Percentiles rank a stretch among this genome's conserved stretches.
These are phyloP conservation scores for Centaurea solstitialis DNA, from an alignment of 129 eudicot species.

Conservation along the genomic window DNA sequence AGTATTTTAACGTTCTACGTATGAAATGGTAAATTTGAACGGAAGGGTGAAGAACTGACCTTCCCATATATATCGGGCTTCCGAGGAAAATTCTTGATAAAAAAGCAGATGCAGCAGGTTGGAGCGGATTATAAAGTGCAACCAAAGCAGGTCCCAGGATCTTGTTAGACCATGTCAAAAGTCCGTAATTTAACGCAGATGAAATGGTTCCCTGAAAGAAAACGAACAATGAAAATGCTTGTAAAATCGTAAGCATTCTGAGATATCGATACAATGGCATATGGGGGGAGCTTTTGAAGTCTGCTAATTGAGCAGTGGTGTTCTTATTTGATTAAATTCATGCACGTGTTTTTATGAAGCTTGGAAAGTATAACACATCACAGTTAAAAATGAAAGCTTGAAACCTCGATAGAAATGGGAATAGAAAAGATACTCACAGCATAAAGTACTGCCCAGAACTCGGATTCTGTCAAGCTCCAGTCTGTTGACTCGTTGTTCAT, in stretches of 20 bases:
- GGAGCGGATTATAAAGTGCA: conserved; percentile 91
- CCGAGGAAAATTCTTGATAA: conserved; percentile 86
- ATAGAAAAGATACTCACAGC: conserved; percentile 64
- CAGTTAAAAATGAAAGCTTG: background rate
- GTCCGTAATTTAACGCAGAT: conserved; percentile 89
- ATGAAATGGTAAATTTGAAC: background rate
- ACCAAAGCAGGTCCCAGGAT: conserved; percentile 93
- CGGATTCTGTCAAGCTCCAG: conserved; percentile 81
- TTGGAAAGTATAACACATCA: background rate
- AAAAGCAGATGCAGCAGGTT: conserved; percentile 95
- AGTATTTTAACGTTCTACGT: background rate
- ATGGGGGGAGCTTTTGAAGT: no score
- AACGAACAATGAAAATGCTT: conserved; percentile 4
- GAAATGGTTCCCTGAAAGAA: conserved; percentile 78
- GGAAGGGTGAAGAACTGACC: conserved; percentile 47
- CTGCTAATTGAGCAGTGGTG: no score
- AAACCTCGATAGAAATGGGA: background rate
- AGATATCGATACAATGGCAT: no score
- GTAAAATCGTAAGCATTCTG: background rate
- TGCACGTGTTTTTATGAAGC: background rate
- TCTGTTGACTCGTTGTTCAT: conserved; percentile 63
- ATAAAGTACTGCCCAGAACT: conserved; percentile 81
- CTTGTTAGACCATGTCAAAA: conserved; percentile 94
- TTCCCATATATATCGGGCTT: conserved; percentile 94
- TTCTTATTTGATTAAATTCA: no score